Evolutionary conservation across 169 alveolate genomes (phyloP).

Genomic region (Eimeria maxima): DNA sequence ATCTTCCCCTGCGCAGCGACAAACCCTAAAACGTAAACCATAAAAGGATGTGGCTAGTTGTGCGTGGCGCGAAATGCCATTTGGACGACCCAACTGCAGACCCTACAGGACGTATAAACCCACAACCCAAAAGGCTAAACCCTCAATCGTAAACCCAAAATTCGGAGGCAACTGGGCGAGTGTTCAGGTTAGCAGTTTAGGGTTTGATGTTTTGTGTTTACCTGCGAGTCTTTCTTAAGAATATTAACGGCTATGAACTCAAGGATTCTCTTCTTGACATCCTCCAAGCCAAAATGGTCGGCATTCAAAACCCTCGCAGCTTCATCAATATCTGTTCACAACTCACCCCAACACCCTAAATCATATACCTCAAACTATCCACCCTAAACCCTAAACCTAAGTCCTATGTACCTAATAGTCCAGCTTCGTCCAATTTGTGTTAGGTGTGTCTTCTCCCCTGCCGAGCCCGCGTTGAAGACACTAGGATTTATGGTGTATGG

Average conservation of each 20-base stretch:
- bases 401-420: too few relatives aligned
- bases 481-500: not conserved
- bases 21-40: not conserved
- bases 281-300: conserved; percentile 96
- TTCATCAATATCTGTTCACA: conserved; percentile 55
- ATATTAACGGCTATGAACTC: conserved; percentile 97
- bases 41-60: too few relatives aligned
- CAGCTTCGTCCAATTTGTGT: not conserved
- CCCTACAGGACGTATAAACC: too few relatives aligned
- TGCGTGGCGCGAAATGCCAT: too few relatives aligned
- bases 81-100: too few relatives aligned
- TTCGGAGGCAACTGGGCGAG: not conserved
- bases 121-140: not conserved
- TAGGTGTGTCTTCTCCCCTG: not conserved
- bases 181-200: not conserved
- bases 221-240: conserved; percentile 84
- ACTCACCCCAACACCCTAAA: not conserved
- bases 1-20: conserved; percentile 92
- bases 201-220: not conserved
- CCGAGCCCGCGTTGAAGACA: not conserved
- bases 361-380: not conserved
- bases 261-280: conserved; percentile 95
- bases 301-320: conserved; percentile 89
- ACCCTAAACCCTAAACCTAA: not conserved
- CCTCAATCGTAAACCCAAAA: not conserved